A percentile compares a stretch with the other conserved stretches of the same genome.
These are phyloP conservation scores for Gracilaria gracilis DNA, from an alignment of 23 red algal species.

Conservation along the genomic window DNA sequence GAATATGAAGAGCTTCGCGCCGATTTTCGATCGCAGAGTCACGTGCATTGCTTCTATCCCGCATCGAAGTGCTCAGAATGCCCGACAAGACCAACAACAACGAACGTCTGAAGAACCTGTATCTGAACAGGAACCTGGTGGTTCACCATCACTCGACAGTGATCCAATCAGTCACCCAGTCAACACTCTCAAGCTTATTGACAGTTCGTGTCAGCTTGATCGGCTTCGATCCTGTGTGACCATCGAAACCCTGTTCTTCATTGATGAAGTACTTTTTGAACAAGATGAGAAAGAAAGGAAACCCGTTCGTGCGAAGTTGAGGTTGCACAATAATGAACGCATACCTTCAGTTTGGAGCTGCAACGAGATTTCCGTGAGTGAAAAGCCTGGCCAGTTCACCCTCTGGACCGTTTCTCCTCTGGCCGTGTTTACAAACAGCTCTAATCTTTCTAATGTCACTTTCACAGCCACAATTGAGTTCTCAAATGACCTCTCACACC, in stretches of 20 bases:
- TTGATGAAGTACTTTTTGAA: neutral
- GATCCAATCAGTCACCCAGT: neutral
- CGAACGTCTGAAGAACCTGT: neutral
- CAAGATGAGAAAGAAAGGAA: neutral
- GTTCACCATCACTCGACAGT: neutral
- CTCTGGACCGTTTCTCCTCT: neutral
- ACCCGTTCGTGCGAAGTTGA: neutral
- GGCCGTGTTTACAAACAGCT: constrained; percentile 5
- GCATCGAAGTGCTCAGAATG: neutral
- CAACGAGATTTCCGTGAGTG: neutral
- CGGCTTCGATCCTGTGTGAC: neutral
- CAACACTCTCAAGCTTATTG: too few species aligned
- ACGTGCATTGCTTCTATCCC: too few species aligned
- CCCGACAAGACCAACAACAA: neutral
- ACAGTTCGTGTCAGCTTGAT: constrained; percentile 6
- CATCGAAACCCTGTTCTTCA: neutral
- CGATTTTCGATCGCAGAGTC: too few species aligned
- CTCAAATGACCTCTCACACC: neutral
- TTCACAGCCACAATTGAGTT: too few species aligned
- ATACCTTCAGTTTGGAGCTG: too few species aligned
- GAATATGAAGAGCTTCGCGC: too few species aligned
- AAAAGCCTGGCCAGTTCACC: neutral
- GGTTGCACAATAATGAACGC: too few species aligned
- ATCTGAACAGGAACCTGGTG: neutral
- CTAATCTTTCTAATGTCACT: too few species aligned